Evolutionary conservation across 371 early-diverging fungal species (phyloP).

Genomic region (Syncephalastrum racemosum): DNA sequence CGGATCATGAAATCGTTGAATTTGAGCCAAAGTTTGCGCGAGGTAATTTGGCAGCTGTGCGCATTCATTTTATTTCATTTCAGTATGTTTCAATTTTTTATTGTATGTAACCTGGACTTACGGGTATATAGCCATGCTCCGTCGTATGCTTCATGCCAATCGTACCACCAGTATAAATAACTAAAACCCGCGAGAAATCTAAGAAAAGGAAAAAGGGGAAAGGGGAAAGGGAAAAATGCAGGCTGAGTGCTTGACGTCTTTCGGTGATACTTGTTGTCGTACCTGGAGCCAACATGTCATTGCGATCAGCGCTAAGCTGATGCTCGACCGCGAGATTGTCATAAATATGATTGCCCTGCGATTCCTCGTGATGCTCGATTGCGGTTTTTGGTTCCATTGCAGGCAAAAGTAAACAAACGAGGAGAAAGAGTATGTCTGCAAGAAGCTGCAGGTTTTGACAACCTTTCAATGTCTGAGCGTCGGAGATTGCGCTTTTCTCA

Average conservation of each 20-base stretch:
- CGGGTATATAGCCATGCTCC: constrained; percentile 79
- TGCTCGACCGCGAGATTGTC: constrained; percentile 50
- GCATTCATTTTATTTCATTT: neutral
- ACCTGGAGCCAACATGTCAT: constrained; percentile 55
- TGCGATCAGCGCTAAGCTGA: constrained; percentile 46
- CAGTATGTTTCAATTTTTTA: neutral
- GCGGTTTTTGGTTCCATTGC: no score
- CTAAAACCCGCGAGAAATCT: constrained; percentile 81
- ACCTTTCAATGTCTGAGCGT: no score
- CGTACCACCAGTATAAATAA: constrained; percentile 95
- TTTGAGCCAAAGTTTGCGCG: constrained; percentile 69
- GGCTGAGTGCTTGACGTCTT: neutral
- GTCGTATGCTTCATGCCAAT: constrained; percentile 91
- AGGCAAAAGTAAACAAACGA: no score
- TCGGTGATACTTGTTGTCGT: constrained; percentile 2
- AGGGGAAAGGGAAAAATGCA: neutral
- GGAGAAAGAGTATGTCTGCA: no score
- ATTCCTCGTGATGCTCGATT: no score
- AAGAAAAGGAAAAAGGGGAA: constrained; percentile 1
- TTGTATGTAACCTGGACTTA: constrained; percentile 18
- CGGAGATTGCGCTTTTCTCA: no score
- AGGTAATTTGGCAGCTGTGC: constrained; percentile 67
- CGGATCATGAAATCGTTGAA: constrained; percentile 90
- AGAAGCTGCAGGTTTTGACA: no score
- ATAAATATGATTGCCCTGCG: constrained; percentile 6